A percentile compares a stretch with the other conserved stretches of the same genome.
These are phyloP conservation scores for Exophiala calicioides DNA, from an alignment of 2,329 filamentous ascomycete genomes.

Conservation along the genomic window DNA sequence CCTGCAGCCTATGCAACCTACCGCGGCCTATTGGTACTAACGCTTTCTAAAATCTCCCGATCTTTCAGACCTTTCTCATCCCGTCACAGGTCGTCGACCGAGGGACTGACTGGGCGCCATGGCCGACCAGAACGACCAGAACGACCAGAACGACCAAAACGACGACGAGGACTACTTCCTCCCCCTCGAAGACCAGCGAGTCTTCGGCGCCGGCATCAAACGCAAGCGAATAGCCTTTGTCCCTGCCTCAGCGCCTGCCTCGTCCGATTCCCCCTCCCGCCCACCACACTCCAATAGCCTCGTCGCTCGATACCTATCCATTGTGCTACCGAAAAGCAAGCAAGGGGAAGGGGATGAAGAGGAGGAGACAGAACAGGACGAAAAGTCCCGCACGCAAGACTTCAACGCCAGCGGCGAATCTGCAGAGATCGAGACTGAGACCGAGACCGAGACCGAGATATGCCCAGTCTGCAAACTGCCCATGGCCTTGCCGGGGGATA, in stretches of 20 bases:
- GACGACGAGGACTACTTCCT: slow-evolving; percentile 61
- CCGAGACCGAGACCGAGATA: slow-evolving; percentile 21
- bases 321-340: slow-evolving; percentile 41
- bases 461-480: slow-evolving; percentile 66
- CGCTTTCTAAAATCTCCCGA: too few species aligned
- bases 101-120: slow-evolving; percentile 5
- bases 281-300: slow-evolving; percentile 33
- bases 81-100: too few species aligned
- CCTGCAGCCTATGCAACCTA: too few species aligned
- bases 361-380: background rate
- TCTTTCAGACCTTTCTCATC: too few species aligned
- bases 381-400: too few species aligned
- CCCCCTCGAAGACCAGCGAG: slow-evolving; percentile 59
- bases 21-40: too few species aligned
- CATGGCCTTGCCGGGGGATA: slow-evolving; percentile 32
- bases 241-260: slow-evolving; percentile 41
- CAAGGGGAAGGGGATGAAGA: slow-evolving; percentile 9
- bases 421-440: background rate
- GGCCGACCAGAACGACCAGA: slow-evolving; percentile 45
- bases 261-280: slow-evolving; percentile 29
- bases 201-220: slow-evolving; percentile 65
- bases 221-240: slow-evolving; percentile 63
- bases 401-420: too few species aligned
- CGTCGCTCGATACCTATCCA: slow-evolving; percentile 48
- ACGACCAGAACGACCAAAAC: slow-evolving; percentile 48